Evolutionary conservation across 805 yeast species (phyloP).

Genomic region (Lipomyces lipofer): DNA sequence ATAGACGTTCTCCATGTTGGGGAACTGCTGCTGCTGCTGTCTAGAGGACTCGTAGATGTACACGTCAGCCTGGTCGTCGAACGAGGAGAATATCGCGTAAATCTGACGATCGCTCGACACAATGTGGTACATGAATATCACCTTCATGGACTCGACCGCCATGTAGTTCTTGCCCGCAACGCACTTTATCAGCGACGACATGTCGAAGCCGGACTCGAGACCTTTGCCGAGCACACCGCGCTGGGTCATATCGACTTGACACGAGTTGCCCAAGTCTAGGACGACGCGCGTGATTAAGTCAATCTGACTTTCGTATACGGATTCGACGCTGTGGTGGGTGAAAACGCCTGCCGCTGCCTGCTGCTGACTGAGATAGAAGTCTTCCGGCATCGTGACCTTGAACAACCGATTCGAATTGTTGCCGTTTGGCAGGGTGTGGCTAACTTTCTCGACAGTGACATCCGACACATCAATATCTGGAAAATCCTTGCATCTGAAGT

Average conservation of each 20-base stretch:
- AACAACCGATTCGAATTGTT: conserved; percentile 52
- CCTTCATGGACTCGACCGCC: conserved; percentile 37
- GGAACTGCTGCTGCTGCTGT: conserved; percentile 60
- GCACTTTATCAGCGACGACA: conserved; percentile 33
- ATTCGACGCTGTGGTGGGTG: conserved; percentile 59
- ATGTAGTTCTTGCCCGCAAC: conserved; percentile 55
- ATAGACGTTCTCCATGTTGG: conserved; percentile 56
- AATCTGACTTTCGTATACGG: conserved; percentile 76
- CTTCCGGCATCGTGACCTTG: conserved; percentile 69
- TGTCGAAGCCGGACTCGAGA: conserved; percentile 77
- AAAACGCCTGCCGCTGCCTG: conserved; percentile 62
- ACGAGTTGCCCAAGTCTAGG: conserved; percentile 72
- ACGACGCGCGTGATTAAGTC: conserved; percentile 69
- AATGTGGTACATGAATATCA: conserved; percentile 67
- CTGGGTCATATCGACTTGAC: conserved; percentile 64
- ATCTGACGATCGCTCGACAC: conserved; percentile 74
- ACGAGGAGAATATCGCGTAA: conserved; percentile 64
- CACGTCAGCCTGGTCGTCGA: conserved; percentile 50
- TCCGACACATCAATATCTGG: conserved; percentile 46
- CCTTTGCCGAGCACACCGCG: conserved; percentile 88
- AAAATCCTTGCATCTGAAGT: conserved; percentile 53
- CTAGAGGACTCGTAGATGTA: conserved; percentile 68
- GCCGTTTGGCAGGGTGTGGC: conserved; percentile 71
- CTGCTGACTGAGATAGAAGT: conserved; percentile 55
- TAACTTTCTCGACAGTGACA: conserved; percentile 58